Conservation (phyloP, 495 filamentous ascomycete species). For the Lindgomyces ingoldianus region DNA sequence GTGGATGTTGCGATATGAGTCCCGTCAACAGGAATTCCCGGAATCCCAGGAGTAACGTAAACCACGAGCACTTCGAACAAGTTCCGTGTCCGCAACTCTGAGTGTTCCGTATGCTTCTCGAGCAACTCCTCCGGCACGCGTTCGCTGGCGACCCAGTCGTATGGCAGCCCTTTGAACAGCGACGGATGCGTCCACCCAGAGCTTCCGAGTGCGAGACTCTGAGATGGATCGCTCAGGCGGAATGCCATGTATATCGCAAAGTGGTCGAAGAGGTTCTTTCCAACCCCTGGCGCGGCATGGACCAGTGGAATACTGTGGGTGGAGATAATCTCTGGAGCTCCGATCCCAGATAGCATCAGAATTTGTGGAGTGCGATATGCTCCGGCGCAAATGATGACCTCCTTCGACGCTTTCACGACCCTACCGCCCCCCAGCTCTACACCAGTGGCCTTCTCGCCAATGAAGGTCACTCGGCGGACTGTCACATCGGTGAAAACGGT, state of each 20-base stretch:
- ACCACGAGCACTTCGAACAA: neutral
- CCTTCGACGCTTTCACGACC: too few relatives aligned
- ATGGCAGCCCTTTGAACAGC: neutral
- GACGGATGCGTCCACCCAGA: neutral
- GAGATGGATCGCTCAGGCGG: neutral
- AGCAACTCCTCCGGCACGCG: neutral
- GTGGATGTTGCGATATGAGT: neutral
- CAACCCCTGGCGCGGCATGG: too few relatives aligned
- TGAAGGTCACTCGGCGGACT: neutral
- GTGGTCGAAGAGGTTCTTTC: constrained; percentile 59
- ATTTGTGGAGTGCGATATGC: too few relatives aligned
- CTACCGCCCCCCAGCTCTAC: neutral
- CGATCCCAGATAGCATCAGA: too few relatives aligned
- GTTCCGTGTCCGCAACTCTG: neutral
- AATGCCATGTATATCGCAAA: neutral
- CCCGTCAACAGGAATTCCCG: constrained; percentile 1
- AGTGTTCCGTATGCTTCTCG: neutral
- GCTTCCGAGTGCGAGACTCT: neutral
- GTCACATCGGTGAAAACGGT: neutral
- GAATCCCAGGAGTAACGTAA: neutral
- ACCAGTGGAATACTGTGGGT: too few relatives aligned
- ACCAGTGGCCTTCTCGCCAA: neutral
- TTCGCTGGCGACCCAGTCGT: neutral
- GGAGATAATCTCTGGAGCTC: too few relatives aligned
- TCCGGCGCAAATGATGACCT: too few relatives aligned